phyloP scores from a whole-genome alignment of 83 land plant genomes.

The Diphasiastrum complanatum region DNA sequence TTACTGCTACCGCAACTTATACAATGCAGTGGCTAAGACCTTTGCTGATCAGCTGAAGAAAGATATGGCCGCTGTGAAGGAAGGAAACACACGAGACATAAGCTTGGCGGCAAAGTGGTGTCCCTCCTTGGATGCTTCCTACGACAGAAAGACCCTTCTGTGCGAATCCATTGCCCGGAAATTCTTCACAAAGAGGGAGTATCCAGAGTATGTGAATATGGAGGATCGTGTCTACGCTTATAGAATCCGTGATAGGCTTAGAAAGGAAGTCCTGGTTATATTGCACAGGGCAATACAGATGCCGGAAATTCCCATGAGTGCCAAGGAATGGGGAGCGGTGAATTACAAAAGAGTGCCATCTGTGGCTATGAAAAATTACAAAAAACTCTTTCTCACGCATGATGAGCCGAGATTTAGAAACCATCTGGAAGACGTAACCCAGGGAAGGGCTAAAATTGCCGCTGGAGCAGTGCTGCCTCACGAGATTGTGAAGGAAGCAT shows the following conservation, averaged over 20 bases:
- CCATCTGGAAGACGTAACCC: conserved; percentile 36
- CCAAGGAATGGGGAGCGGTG: conserved; percentile 38
- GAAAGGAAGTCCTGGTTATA: conserved; percentile 50
- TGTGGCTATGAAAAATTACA: conserved; percentile 67
- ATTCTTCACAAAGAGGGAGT: conserved; percentile 34
- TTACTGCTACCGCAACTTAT: conserved; percentile 29
- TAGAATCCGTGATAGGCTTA: conserved; percentile 41
- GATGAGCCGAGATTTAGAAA: conserved; percentile 41
- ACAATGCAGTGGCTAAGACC: conserved; percentile 36
- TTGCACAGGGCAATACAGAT: conserved; percentile 42
- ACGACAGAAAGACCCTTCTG: conserved; percentile 41
- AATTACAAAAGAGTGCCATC: conserved; percentile 58
- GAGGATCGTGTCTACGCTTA: conserved; percentile 37
- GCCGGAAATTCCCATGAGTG: conserved; percentile 58
- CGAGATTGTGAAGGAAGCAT: conserved; percentile 35
- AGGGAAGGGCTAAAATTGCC: conserved; percentile 55
- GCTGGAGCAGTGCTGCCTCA: conserved; percentile 79
- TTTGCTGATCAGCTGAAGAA: conserved; percentile 40
- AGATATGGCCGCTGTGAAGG: conserved; percentile 28
- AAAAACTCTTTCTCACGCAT: conserved; percentile 43
- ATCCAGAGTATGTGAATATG: conserved; percentile 32
- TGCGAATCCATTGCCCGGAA: conserved; percentile 48
- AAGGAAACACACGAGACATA: conserved; percentile 21
- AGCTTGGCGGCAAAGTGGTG: conserved; percentile 66
- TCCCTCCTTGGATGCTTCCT: conserved; percentile 51